Percentiles rank a stretch among this genome's conserved stretches.
These are phyloP conservation scores for Aspergillus sp. DNA, from an alignment of 2,329 filamentous ascomycete genomes.

Conservation along the genomic window DNA sequence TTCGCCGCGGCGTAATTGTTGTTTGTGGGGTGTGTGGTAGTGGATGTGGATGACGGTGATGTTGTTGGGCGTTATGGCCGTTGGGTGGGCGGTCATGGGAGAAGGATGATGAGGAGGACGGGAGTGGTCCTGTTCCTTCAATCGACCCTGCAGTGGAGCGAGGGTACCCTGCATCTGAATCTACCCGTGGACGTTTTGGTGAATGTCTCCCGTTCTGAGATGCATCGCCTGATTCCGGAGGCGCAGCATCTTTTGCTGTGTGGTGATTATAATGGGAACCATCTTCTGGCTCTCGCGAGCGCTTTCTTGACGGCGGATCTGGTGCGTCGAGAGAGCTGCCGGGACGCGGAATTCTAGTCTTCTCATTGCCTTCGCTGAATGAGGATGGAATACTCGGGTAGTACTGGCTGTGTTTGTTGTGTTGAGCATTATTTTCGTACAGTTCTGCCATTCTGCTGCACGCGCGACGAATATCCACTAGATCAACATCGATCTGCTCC, in stretches of 20 bases:
- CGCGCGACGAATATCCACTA: slow-evolving; percentile 69
- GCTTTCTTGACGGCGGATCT: slow-evolving; percentile 35
- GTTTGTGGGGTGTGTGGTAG: slow-evolving; percentile 17
- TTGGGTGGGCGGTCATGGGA: slow-evolving; percentile 19
- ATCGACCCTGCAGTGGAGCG: slow-evolving; percentile 13
- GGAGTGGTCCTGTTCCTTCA: neutral
- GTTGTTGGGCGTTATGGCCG: slow-evolving; percentile 17
- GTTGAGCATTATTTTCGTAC: slow-evolving; percentile 46
- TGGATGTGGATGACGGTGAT: slow-evolving; percentile 23
- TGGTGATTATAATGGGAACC: slow-evolving; percentile 5
- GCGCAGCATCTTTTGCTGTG: slow-evolving; percentile 12
- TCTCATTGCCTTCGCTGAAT: slow-evolving; percentile 37
- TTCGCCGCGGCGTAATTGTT: slow-evolving; percentile 16
- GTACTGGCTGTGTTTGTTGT: slow-evolving; percentile 45
- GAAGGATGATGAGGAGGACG: slow-evolving; percentile 5
- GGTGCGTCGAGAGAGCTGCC: slow-evolving; percentile 26
- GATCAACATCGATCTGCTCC: slow-evolving; percentile 71
- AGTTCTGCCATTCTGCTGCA: slow-evolving; percentile 71
- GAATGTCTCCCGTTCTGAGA: slow-evolving; percentile 31
- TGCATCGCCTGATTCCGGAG: slow-evolving; percentile 8
- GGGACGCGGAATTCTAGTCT: slow-evolving; percentile 35
- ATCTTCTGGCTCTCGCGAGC: slow-evolving; percentile 39
- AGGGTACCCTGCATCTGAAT: slow-evolving; percentile 21
- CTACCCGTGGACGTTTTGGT: slow-evolving; percentile 39
- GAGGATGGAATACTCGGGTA: slow-evolving; percentile 40